Base-by-base conservation (phyloP, 2,329 filamentous ascomycete species). In the Cadophora sp. region DNA sequence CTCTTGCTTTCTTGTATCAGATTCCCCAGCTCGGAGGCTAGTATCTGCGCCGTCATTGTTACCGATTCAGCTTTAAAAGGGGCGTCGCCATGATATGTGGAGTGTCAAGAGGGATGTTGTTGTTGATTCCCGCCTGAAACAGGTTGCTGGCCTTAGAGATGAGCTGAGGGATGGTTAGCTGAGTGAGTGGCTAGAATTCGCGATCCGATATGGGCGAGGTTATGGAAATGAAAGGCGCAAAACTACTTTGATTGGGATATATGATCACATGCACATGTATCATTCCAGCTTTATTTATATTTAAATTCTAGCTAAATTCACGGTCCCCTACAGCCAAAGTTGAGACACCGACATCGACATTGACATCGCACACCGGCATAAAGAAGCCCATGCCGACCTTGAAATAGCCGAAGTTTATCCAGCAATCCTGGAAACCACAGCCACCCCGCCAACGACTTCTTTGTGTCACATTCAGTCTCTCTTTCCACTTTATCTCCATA, bases 1-100 rank as follows among this genome's bases (percentile, higher is more conserved):
- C 95, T 89, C 82, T 97, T 98, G 79, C 94, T 96, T 83, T 99
- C 96, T 80, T 97, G 93, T 76, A 97, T 91, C 79, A 97, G 88
- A 82, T 93, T 97, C 77, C 91, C 88, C 79, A 97, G 88, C 86
- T 97, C 94, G 68, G 92, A 90, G 77, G 91, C 89, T 76, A 97
- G 87, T 77, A 97, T 90, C 86, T 97, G 93, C 76, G 93, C 91
- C 80, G 94, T 97, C 94, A 97, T 97, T 64, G 46, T 76, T 79
- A 75, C 68, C 66, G 62, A 27, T 48, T 64, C 50, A 56, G 27
- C 22, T 64, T 27, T 48, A 51, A 46, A 31, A 7, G 34, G 27
- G 26, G 4, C 50, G 37, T 58, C 24, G 50, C 62, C 62, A 64
- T 64, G 50, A 34, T 64, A 64, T 43, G 31, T 43, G 37, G 34